Conservation (phyloP, 2,329 filamentous ascomycete genomes). For the Dactylellina leptospora region DNA sequence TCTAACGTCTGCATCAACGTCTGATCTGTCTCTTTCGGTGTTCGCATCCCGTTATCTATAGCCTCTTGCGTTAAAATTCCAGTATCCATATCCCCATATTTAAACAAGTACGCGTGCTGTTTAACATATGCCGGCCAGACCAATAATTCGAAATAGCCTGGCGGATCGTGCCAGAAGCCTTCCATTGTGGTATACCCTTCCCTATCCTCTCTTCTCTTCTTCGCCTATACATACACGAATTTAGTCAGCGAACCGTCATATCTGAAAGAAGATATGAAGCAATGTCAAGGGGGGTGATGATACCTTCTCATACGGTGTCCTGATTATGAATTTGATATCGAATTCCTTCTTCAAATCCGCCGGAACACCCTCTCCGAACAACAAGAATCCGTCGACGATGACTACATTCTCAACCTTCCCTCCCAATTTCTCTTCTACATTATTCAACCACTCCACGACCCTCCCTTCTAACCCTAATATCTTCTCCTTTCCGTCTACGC, state of each 20-base stretch:
- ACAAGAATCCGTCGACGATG: conserved; percentile 56
- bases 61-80: conserved; percentile 65
- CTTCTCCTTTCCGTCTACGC: conserved; percentile 15
- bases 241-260: background rate
- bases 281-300: conserved; percentile 25
- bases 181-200: conserved; percentile 82
- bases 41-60: conserved; percentile 64
- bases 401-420: conserved; percentile 46
- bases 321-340: conserved; percentile 56
- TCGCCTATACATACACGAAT: conserved; percentile 63
- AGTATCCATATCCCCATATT: conserved; percentile 71
- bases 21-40: conserved; percentile 66
- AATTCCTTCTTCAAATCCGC: conserved; percentile 51
- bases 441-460: conserved; percentile 56
- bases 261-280: too few species aligned
- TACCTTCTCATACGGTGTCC: conserved; percentile 56
- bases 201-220: conserved; percentile 72
- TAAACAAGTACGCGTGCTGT: conserved; percentile 73
- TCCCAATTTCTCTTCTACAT: conserved; percentile 56
- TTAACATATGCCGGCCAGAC: conserved; percentile 94
- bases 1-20: conserved; percentile 71
- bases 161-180: conserved; percentile 95
- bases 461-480: conserved; percentile 59
- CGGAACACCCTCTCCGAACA: conserved; percentile 54
- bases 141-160: conserved; percentile 89